Evolutionary conservation across 306 rosid genomes (phyloP), one percentile per base, ranked within the genome.

Genomic region (Parietaria judaica): DNA sequence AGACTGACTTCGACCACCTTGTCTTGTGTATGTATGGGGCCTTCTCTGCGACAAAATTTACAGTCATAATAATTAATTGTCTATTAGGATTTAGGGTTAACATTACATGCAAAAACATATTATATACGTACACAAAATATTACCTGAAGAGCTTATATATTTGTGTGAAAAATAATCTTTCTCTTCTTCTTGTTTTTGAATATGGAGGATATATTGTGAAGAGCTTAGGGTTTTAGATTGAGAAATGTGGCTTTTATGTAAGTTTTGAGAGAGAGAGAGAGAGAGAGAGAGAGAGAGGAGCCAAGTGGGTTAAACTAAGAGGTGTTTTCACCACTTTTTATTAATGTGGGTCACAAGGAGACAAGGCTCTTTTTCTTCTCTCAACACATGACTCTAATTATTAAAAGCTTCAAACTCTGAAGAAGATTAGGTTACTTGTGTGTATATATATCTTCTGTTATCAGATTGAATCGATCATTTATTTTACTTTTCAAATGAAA

Each of bases 291-390:
- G 51, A 43, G 66, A 61, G 66, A 61, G 66, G 66, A 62, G 66
- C 66, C 55, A 39, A 48, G 6, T 14, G 41, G 54, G 48, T 31
- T 62, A 58, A 62, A 61, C 46, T 46, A 11, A 0, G 46, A 60
- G 64, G 64, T 60, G 37, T 62, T 62, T 62, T 49, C 66, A 62
- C 66, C 66, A 47, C 66, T 52, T 62, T 62, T 62, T 46, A 62
- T 62, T 62, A 5, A 62, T 47, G 39, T 46, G 56, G 13, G 54
- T 62, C 66, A 62, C 66, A 62, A 34, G 54, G 55, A 9, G 41
- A 34, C 64, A 60, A 60, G 37, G 64, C 64, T 60, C 64, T 45
- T 34, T 12, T 46, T 47, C 43, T 34, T 12, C 31, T 47, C 43
- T 11, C 12, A 8, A 17, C 66, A 17, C 66, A 46, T 62, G 66